A percentile compares a stretch with the other conserved stretches of the same genome.
These are phyloP conservation scores for Pythium brassicae DNA, from an alignment of 352 stramenopile genomes.

Conservation along the genomic window DNA sequence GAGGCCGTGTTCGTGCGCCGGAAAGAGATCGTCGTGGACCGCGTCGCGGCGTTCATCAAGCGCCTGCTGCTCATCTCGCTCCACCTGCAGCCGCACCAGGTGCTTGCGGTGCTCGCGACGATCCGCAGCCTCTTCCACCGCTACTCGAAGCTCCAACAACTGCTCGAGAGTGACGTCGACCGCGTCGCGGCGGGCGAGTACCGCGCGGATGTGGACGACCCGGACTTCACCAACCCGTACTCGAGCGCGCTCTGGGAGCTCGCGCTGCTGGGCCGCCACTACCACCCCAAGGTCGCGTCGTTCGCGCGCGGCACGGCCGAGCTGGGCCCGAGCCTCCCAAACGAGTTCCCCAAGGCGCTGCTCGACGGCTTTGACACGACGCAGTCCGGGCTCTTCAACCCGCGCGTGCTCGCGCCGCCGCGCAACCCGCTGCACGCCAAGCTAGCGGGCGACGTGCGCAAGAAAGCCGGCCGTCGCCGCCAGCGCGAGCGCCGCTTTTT, in stretches of 20 bases:
- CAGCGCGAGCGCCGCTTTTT: slow-evolving; percentile 67
- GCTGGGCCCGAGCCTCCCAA: slow-evolving; percentile 54
- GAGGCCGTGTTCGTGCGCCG: slow-evolving; percentile 91
- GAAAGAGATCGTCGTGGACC: slow-evolving; percentile 92
- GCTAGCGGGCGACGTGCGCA: slow-evolving; percentile 36
- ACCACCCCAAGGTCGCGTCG: slow-evolving; percentile 72
- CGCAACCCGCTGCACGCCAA: slow-evolving; percentile 73
- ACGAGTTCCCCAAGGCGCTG: slow-evolving; percentile 58
- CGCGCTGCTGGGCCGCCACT: slow-evolving; percentile 80
- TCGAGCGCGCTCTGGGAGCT: slow-evolving; percentile 93
- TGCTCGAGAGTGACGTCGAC: slow-evolving; percentile 96
- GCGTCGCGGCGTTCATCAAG: slow-evolving; percentile 95
- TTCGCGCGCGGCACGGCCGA: slow-evolving; percentile 66
- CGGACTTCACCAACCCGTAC: slow-evolving; percentile 94
- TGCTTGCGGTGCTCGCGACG: slow-evolving; percentile 84
- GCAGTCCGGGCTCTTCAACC: slow-evolving; percentile 39
- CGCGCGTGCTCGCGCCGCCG: slow-evolving; percentile 53
- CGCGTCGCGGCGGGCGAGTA: slow-evolving; percentile 92
- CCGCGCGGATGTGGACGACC: slow-evolving; percentile 88
- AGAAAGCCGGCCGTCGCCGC: slow-evolving; percentile 31
- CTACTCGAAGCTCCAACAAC: slow-evolving; percentile 92
- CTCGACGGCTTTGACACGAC: slow-evolving; percentile 59
- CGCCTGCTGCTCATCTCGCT: slow-evolving; percentile 88
- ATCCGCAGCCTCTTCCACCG: slow-evolving; percentile 87
- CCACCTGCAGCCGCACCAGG: slow-evolving; percentile 77